Evolutionary conservation across 1,284 basidiomycete species (phyloP), one percentile per base, ranked within the genome.

Genomic region (Cutaneotrichosporon sp.): DNA sequence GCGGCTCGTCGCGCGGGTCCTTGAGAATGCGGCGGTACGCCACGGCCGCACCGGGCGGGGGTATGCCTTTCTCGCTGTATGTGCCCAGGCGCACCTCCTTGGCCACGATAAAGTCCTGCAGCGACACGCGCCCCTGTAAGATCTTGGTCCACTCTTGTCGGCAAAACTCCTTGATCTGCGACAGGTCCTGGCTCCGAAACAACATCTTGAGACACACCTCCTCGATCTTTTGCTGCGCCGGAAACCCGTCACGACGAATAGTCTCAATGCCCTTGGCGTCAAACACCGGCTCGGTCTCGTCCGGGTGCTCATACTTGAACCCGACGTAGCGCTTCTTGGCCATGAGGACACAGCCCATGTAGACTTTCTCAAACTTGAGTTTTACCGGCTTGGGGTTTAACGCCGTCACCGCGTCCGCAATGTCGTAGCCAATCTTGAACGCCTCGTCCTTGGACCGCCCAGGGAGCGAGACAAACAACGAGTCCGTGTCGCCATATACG

Each of bases 211-310:
- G 72, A 63, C 84, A 86, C 4, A 80, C 83, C 71, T 96, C 91
- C 8, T 86, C 83, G 81, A 96, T 90, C 76, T 93, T 94, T 64
- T 84, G 81, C 66, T 90, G 87, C 0, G 90, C 92, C 1, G 83
- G 81, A 39, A 92, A 83, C 7, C 90, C 90, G 67, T 98, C 96
- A 49, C 94, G 79, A 4, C 96, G 81, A 20, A 98, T 88, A 0
- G 92, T 97, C 75, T 98, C 96, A 55, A 98, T 97, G 0, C 94
- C 96, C 73, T 98, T 97, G 4, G 92, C 96, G 63, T 98, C 94
- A 64, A 98, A 97, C 0, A 77, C 79, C 0, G 92, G 89, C 48
- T 87, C 84, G 1, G 60, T 70, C 15, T 96, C 89, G 58, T 90
- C 86, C 0, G 85, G 80, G 50, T 77, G 80, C 72, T 98, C 96